Evolutionary conservation across 1,284 basidiomycete species (phyloP).

Genomic region (Thelephora terrestris): DNA sequence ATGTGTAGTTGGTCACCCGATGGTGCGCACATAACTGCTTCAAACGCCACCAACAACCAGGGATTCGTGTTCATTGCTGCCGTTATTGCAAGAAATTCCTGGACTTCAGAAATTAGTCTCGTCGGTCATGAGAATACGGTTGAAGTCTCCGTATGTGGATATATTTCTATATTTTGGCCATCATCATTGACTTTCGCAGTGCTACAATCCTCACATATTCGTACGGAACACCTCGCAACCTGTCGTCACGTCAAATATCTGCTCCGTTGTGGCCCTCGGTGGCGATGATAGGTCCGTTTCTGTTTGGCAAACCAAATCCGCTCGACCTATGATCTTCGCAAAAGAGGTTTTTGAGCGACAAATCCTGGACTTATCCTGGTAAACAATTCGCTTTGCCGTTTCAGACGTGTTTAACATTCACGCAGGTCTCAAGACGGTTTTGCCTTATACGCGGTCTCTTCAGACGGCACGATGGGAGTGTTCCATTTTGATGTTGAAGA

Average conservation of each 20-base stretch:
- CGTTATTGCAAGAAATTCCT: constrained; percentile 80
- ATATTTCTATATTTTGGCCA: constrained; percentile 8
- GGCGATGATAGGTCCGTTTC: constrained; percentile 85
- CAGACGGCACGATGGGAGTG: constrained; percentile 88
- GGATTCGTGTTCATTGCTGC: constrained; percentile 97
- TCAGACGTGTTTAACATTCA: not conserved
- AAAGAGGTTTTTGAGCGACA: constrained; percentile 92
- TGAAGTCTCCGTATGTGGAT: constrained; percentile 73
- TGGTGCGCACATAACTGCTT: constrained; percentile 94
- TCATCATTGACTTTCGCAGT: constrained; percentile 30
- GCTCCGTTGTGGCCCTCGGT: constrained; percentile 81
- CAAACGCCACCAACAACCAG: constrained; percentile 92
- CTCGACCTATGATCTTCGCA: constrained; percentile 84
- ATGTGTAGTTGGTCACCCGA: constrained; percentile 89
- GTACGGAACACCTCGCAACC: constrained; percentile 60
- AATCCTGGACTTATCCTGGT: constrained; percentile 96
- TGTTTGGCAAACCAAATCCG: constrained; percentile 88
- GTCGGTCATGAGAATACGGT: constrained; percentile 98
- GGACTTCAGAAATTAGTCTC: constrained; percentile 85
- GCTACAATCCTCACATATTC: constrained; percentile 91
- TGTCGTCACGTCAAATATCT: constrained; percentile 68
- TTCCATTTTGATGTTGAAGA: constrained; percentile 77
- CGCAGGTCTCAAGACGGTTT: constrained; percentile 84
- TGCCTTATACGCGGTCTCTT: constrained; percentile 89
- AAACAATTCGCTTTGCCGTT: constrained; percentile 17